These are phyloP conservation scores for Leishmania tarentolae DNA, from an alignment of 208 protist species.

Conservation along the genomic window DNA sequence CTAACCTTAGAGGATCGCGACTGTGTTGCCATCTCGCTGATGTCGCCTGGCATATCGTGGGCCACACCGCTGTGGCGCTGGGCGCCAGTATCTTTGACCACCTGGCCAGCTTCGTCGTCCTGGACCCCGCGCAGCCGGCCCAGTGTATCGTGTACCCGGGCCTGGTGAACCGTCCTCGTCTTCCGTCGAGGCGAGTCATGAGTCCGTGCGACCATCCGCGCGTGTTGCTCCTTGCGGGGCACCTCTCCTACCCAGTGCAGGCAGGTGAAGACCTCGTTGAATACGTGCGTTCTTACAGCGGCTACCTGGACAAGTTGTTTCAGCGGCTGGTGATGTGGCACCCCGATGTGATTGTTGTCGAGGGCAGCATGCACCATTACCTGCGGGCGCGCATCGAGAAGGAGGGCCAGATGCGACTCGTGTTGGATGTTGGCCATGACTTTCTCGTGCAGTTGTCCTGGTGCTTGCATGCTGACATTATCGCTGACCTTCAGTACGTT, in stretches of 20 bases:
- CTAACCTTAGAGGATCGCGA: neutral
- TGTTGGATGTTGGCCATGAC: constrained; percentile 56
- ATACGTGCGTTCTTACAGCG: constrained; percentile 61
- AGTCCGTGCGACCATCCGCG: constrained; percentile 40
- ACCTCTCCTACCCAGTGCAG: constrained; percentile 50
- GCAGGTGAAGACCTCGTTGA: constrained; percentile 45
- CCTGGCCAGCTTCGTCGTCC: constrained; percentile 15
- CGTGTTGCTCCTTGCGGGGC: constrained; percentile 65
- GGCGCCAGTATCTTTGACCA: constrained; percentile 20
- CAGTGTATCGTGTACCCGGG: constrained; percentile 34
- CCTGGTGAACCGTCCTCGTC: constrained; percentile 16
- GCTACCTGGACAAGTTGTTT: constrained; percentile 70
- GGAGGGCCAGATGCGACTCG: constrained; percentile 45
- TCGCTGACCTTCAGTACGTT: constrained; percentile 71
- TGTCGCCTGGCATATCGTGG: constrained; percentile 26
- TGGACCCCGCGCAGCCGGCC: neutral
- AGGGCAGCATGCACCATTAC: constrained; percentile 81
- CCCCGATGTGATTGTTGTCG: constrained; percentile 73
- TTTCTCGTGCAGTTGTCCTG: constrained; percentile 45
- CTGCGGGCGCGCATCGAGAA: constrained; percentile 55
- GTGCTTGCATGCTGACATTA: constrained; percentile 52
- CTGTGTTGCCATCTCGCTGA: constrained; percentile 21
- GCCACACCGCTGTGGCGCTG: constrained; percentile 24
- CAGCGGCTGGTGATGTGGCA: constrained; percentile 65
- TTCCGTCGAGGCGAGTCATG: constrained; percentile 33